Conservation (phyloP, 1,139 yeast genomes). For the Taphrina wiesneri region DNA sequence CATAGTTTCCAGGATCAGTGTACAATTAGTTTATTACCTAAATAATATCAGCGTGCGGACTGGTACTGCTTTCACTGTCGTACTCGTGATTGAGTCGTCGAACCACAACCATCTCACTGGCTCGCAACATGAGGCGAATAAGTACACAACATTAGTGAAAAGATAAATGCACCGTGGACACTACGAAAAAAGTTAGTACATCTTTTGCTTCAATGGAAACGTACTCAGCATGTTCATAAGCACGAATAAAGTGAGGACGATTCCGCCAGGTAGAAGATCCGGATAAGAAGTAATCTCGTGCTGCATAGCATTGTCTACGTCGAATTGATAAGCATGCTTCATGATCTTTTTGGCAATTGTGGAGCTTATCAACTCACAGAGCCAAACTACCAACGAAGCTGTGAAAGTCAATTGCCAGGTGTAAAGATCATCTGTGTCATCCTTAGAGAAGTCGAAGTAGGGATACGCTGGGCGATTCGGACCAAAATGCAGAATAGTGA, state of each 20-base stretch:
- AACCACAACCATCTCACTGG: background rate
- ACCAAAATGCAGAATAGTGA: conserved; percentile 37
- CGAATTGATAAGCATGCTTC: conserved; percentile 49
- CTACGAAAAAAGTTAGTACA: background rate
- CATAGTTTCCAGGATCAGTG: no score
- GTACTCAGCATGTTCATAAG: conserved; percentile 29
- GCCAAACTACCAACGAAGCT: conserved; percentile 29
- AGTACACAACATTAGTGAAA: background rate
- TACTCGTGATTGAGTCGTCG: background rate
- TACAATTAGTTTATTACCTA: no score
- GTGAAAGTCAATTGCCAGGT: conserved; percentile 29
- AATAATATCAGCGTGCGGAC: no score
- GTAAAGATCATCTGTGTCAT: conserved; percentile 15
- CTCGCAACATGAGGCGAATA: background rate
- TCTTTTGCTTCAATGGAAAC: background rate
- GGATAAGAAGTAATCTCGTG: conserved; percentile 18
- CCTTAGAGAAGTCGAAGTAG: conserved; percentile 22
- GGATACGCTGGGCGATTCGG: conserved; percentile 34
- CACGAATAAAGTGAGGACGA: conserved; percentile 20
- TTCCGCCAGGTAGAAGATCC: conserved; percentile 26
- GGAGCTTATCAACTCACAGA: conserved; percentile 15
- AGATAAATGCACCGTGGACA: conserved; percentile 20
- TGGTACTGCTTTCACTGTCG: no score
- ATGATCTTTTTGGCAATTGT: conserved; percentile 19
- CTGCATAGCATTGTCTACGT: conserved; percentile 24